These are phyloP conservation scores for Lipomyces orientalis DNA, from an alignment of 805 yeast species.

Conservation along the genomic window DNA sequence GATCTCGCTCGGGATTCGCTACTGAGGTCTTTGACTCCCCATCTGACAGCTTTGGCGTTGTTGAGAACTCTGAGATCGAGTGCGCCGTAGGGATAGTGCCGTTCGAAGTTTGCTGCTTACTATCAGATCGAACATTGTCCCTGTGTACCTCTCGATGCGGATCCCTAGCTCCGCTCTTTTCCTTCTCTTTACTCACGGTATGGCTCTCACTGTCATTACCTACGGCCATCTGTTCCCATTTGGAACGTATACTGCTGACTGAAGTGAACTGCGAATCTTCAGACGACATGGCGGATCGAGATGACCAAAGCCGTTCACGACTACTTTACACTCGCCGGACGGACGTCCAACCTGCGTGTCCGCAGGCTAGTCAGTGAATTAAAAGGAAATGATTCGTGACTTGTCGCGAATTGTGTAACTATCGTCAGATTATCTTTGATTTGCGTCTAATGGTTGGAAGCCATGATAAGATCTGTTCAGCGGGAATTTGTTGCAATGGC, in stretches of 20 bases:
- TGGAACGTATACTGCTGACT: constrained; percentile 32
- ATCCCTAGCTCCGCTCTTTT: neutral
- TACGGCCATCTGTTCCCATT: constrained; percentile 31
- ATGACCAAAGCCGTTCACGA: neutral
- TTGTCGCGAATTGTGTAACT: neutral
- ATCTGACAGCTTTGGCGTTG: constrained; percentile 1
- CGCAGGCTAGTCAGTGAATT: neutral
- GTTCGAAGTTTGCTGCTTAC: neutral
- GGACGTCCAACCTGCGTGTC: neutral
- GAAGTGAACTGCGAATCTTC: constrained; percentile 30
- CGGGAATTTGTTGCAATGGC: neutral
- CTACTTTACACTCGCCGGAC: neutral
- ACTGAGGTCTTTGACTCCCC: neutral
- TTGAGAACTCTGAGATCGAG: constrained; percentile 1
- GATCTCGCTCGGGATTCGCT: neutral
- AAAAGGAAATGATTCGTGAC: neutral
- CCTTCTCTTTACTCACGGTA: neutral
- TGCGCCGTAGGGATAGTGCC: constrained; percentile 3
- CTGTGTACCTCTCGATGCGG: neutral
- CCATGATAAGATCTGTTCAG: neutral
- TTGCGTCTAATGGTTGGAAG: neutral
- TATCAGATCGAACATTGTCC: neutral
- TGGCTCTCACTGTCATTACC: neutral
- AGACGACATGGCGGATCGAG: constrained; percentile 19
- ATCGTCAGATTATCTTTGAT: neutral